Base-by-base conservation (phyloP, 257 asterid genomes). In the Scutellaria baicalensis region DNA sequence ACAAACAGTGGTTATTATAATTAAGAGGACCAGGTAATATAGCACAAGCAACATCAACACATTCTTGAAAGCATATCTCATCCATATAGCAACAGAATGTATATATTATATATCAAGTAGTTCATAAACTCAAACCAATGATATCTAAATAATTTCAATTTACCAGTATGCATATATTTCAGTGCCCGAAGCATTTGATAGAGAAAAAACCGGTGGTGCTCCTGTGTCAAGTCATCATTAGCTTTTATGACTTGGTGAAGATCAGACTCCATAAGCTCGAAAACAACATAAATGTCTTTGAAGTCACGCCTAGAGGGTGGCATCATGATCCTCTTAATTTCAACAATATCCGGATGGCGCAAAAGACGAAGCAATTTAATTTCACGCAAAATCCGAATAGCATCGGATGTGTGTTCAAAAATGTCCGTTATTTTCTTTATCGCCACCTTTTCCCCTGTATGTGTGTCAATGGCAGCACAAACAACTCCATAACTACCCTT, bases 401-500 rank as follows among this genome's bases (percentile, higher is more conserved):
- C 96, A 81, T 92, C 98, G 55, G 98, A 89, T 56, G 73, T 79
- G 69, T 92, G 96, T 80, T 92, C 92, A 66, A 92, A 92, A 45
- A 92, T 92, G 70, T 89, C 84, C 11, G 83, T 89, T 72, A 92
- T 89, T 82, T 92, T 92, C 92, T 92, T 92, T 67, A 92, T 89
- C 2, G 97, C 97, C 6, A 92, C 96, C 80, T 89, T 91, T 76
- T 89, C 95, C 44, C 95, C 95, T 9, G 95, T 92, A 75, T 85
- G 95, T 3, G 95, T 87, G 82, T 92, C 97, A 48, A 84, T 76
- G 64, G 97, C 97, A 36, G 97, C 90, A 77, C 96, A 89, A 38
- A 89, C 98, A 77, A 92, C 96, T 71, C 98, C 98, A 81, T 92
- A 92, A 80, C 98, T 92, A 55, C 98, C 96, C 73, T 87, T 92